Evolutionary conservation across 306 rosid species (phyloP), one percentile per base, ranked within the genome.

Genomic region (Morella rubra): DNA sequence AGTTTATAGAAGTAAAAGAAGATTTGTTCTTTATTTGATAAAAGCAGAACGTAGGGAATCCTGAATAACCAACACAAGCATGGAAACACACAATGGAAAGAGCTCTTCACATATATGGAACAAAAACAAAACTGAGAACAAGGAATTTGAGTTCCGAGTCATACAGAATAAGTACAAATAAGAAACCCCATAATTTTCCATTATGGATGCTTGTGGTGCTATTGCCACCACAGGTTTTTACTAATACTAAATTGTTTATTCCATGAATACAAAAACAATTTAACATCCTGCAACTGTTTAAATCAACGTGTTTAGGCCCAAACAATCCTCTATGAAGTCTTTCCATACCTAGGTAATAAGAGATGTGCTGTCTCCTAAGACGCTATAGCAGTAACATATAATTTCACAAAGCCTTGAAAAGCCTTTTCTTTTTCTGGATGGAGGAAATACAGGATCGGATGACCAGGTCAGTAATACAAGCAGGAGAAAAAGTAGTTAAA

Each of bases 1-100:
- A 76, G 74, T 73, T 77, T 46, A 68, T 56, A 32, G 24, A 74
- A 84, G 67, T 59, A 76, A 55, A 86, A 52, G 54, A 51, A 85
- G 19, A 64, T n/a, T 32, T 64, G 53, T 19, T 40, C 12, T 74
- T 64, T 44, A 71, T 77, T 51, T 78, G 80, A 44, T 53, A 77
- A 75, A 12, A 64, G 76, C 52, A 76, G 37, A 42, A 32, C 37
- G 37, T 32, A 32, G 37, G 37, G 37, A 32, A 32, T 32, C 37
- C 37, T 32, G 37, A 32, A 22, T 24, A 45, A 42, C 27, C 27
- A 27, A 7, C 41, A 60, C 1, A 24, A 59, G 67, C 5, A 24
- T 13, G 7, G 42, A 27, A 6, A 24, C 37, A 60, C 1, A 24
- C 11, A 60, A 24, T 27, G 27, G 12, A 60, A 60, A 60, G 42